Evolutionary conservation across 257 asterid species (phyloP).

Genomic region (Solanum sejunctum): DNA sequence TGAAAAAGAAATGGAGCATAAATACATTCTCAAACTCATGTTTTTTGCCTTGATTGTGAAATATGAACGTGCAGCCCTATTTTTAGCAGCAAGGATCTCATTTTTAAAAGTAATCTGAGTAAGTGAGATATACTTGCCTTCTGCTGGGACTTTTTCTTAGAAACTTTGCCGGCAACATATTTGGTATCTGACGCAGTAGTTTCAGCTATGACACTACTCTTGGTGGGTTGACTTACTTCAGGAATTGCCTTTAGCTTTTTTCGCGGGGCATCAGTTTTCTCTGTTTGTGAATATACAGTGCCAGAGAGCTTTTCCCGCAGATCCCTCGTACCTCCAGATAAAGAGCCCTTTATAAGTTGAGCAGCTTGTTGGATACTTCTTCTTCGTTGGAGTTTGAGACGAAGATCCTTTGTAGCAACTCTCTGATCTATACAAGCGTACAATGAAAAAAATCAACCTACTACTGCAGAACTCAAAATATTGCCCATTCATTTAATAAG

Average conservation of each 20-base stretch:
- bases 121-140: constrained; percentile 30
- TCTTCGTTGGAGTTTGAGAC: constrained; percentile 65
- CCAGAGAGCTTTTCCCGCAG: constrained; percentile 92
- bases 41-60: background rate
- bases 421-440: constrained; percentile 39
- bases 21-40: background rate
- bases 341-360: constrained; percentile 39
- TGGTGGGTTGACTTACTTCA: constrained; percentile 49
- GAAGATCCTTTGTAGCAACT: constrained; percentile 73
- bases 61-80: background rate
- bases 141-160: constrained; percentile 47
- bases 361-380: constrained; percentile 40
- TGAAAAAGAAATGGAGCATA: background rate
- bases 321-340: constrained; percentile 64
- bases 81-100: background rate
- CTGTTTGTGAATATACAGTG: constrained; percentile 28
- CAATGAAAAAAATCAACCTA: background rate
- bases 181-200: constrained; percentile 33
- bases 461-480: background rate
- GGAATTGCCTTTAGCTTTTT: constrained; percentile 30
- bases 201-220: constrained; percentile 55
- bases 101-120: background rate
- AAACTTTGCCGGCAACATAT: constrained; percentile 20
- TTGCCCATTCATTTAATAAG: background rate
- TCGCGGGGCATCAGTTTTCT: constrained; percentile 29